These are phyloP conservation scores for Backusella mclennaniae DNA, from an alignment of 192 early-diverging fungal species.

Conservation along the genomic window DNA sequence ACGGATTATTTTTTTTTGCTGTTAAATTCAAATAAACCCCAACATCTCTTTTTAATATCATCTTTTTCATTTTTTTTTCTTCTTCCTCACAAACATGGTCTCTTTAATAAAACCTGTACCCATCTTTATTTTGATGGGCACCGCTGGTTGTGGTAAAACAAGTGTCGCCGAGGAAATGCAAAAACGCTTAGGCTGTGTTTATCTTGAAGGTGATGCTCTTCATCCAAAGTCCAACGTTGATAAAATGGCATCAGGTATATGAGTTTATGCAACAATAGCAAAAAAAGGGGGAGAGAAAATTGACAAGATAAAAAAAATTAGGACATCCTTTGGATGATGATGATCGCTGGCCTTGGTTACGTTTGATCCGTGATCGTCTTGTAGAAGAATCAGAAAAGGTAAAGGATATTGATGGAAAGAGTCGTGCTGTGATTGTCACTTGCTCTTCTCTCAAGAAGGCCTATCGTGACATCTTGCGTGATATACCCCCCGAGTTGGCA, in stretches of 20 bases:
- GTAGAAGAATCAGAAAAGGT: constrained; percentile 25
- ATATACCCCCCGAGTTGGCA: constrained; percentile 14
- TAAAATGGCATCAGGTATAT: constrained; percentile 60
- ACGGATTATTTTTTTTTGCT: neutral
- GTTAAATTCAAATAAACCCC: neutral
- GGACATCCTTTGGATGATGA: constrained; percentile 55
- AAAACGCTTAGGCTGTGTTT: constrained; percentile 41
- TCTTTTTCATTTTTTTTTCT: neutral
- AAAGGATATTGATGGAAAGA: constrained; percentile 13
- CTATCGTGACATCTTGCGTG: constrained; percentile 65
- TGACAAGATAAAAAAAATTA: neutral
- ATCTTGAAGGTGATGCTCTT: constrained; percentile 66
- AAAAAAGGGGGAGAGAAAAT: neutral
- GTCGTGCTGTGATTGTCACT: constrained; percentile 50
- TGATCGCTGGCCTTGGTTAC: constrained; percentile 68
- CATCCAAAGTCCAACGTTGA: constrained; percentile 57
- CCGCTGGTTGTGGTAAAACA: constrained; percentile 61
- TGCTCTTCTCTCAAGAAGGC: constrained; percentile 62
- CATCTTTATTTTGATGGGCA: constrained; percentile 62
- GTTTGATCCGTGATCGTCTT: constrained; percentile 43
- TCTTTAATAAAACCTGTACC: constrained; percentile 37
- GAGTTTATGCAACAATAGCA: neutral
- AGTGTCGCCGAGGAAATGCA: constrained; percentile 48
- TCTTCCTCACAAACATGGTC: neutral
- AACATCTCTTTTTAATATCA: neutral